Evolutionary conservation across 2,329 filamentous ascomycete species (phyloP).

Genomic region (Fusarium staphyleae): DNA sequence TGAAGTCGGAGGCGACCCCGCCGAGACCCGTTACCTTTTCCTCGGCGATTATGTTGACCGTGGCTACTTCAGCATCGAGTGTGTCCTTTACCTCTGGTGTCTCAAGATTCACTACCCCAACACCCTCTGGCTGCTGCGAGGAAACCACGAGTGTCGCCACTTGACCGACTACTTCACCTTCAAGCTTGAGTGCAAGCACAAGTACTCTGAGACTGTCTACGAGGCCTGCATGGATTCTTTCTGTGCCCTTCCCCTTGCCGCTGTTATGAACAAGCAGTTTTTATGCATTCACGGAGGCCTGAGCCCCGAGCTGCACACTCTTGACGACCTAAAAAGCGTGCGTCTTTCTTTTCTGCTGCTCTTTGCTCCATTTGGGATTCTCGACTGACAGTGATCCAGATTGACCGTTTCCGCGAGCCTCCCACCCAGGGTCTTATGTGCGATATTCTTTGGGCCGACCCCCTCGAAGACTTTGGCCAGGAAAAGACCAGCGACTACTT

Average conservation of each 20-base stretch:
- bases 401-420: slow-evolving; percentile 96
- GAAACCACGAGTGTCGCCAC: slow-evolving; percentile 98
- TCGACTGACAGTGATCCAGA: slow-evolving; percentile 58
- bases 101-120: slow-evolving; percentile 99
- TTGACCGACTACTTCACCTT: slow-evolving; percentile 99
- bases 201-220: slow-evolving; percentile 95
- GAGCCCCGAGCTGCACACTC: slow-evolving; percentile 92
- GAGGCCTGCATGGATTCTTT: slow-evolving; percentile 99
- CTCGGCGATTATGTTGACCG: slow-evolving; percentile 97
- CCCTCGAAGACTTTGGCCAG: slow-evolving; percentile 96
- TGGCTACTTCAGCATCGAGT: slow-evolving; percentile 99
- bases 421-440: slow-evolving; percentile 99
- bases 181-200: slow-evolving; percentile 99
- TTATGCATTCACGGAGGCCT: slow-evolving; percentile 97
- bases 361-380: not conserved
- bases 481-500: slow-evolving; percentile 99
- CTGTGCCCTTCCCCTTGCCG: slow-evolving; percentile 89
- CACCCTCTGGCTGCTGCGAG: slow-evolving; percentile 93
- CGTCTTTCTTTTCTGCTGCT: slow-evolving; percentile 43
- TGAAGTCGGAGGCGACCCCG: slow-evolving; percentile 94
- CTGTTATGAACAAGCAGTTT: slow-evolving; percentile 99
- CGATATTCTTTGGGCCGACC: slow-evolving; percentile 98
- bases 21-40: slow-evolving; percentile 96
- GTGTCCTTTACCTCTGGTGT: slow-evolving; percentile 95
- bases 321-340: slow-evolving; percentile 91